Evolutionary conservation across 371 early-diverging fungal species (phyloP), one percentile per base, ranked within the genome.

Genomic region (Circinella minor): DNA sequence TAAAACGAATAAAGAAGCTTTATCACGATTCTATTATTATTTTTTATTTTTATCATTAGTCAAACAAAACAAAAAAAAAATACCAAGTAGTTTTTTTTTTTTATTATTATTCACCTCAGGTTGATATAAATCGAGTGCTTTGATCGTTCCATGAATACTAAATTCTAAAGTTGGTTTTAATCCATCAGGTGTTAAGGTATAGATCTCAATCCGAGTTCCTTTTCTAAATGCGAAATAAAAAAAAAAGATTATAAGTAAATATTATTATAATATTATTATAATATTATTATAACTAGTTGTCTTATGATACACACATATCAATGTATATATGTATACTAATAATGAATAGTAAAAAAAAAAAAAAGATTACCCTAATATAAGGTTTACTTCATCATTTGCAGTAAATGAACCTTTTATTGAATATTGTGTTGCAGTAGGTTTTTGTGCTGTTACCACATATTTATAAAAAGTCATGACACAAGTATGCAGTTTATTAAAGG

Each of bases 121-220:
- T 15, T 81, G 78, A 71, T 83, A 90, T 17, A 88, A 66, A 68
- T 85, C 74, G 73, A 95, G 66, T 10, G 82, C 79, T 14, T 86
- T 77, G 37, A 95, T 89, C 36, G 89, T 86, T 8, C 93, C 95
- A 78, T 93, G 85, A 17, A 94, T 75, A 10, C 86, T 86, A 69
- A 89, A 88, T 70, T 92, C 92, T 61, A 87, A 80, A 17, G 90
- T 83, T 17, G 87, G 80, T 61, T 87, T 88, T 64, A 95, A 77
- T 6, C 86, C 87, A 67, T 88, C 87, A 4, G 84, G 81, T n/a
- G 80, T 84, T 27, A 87, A 70, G 14, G 86, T 77, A 68, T 86
- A 89, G 27, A 95, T 82, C 71, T 94, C 93, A 17, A 94, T 80
- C 47, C 92, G 90, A 49, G 87, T 92, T 43, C 88, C 84, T 76